Evolutionary conservation across 176 grass and related monocot genomes (phyloP), one percentile per base, ranked within the genome.

Genomic region (Pharus latifolius): DNA sequence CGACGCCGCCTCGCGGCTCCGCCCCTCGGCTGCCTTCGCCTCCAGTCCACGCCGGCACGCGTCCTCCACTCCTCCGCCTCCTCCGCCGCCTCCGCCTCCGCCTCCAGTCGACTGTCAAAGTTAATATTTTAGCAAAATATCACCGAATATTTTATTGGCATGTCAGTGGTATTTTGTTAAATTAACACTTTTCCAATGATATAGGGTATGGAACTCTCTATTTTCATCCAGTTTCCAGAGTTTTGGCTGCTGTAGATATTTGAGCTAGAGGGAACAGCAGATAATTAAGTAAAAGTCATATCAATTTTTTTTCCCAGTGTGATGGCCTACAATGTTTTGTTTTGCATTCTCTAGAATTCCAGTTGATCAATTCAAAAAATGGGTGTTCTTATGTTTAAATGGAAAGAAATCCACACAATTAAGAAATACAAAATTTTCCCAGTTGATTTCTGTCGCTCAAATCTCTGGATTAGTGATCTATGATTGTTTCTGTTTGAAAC

Each of bases 211-310:
- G n/a, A n/a, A n/a, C n/a, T n/a, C n/a, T n/a, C n/a, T n/a, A 83
- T 70, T 30, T 66, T 41, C 58, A 28, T 70, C 32, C 66, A 55
- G 54, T 9, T 57, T 31, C 16, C 18, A 49, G 63, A 62, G 52
- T 74, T 74, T 69, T 46, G 62, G 70, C 16, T 76, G n/a, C n/a
- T 75, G 77, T 76, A 70, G 13, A 70, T 70, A 80, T 70, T 60
- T 49, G 30, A 41, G 56, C 63, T 62, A 72, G 49, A 78, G 64
- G 24, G 63, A 35, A 80, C 31, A 70, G 32, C 35, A 56, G 48
- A 68, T 69, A 27, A 37, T 49, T 20, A 26, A 38, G 45, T 18
- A 52, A 62, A 49, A 63, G 18, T 10, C 23, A 25, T 69, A 40
- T 70, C 31, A 49, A 80, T 17, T 53, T 46, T 74, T n/a, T n/a